Conservation (phyloP, 164 flowering plant species). For the Tetracentron sinense region DNA sequence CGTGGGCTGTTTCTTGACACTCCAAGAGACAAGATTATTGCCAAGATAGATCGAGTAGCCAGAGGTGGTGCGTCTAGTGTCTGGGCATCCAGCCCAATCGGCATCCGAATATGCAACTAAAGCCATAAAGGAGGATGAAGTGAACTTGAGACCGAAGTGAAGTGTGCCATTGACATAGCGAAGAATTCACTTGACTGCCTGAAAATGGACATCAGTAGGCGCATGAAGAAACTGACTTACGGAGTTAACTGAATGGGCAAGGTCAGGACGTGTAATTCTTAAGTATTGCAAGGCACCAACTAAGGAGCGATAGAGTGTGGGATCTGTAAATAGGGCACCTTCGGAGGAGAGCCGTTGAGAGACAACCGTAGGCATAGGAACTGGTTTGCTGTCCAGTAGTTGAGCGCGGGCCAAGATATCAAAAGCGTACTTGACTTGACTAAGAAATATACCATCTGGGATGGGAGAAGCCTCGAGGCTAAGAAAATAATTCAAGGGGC, state of each 20-base stretch:
- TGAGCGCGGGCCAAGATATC: neutral
- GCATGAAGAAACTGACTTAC: slow-evolving; percentile 5
- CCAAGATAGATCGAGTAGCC: slow-evolving; percentile 10
- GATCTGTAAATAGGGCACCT: neutral
- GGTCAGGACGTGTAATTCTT: slow-evolving; percentile 6
- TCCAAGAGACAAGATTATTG: slow-evolving; percentile 4
- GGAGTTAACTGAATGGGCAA: slow-evolving; percentile 1
- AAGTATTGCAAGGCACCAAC: slow-evolving; percentile 6
- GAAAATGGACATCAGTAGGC: slow-evolving; percentile 1
- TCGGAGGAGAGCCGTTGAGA: neutral
- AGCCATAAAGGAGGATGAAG: neutral
- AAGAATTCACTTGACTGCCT: slow-evolving; percentile 4
- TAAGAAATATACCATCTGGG: neutral
- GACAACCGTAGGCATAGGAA: neutral
- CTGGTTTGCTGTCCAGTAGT: neutral
- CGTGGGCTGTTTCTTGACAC: slow-evolving; percentile 12
- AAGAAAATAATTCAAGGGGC: neutral
- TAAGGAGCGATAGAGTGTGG: neutral
- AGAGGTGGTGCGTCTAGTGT: neutral
- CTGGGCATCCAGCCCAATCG: neutral
- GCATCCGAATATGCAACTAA: slow-evolving; percentile 4
- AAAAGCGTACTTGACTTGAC: neutral
- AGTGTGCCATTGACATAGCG: slow-evolving; percentile 7
- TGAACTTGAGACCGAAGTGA: slow-evolving; percentile 1
- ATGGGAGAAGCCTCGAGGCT: neutral